Conservation (phyloP, 1,284 basidiomycete species). For the Sparassis latifolia region DNA sequence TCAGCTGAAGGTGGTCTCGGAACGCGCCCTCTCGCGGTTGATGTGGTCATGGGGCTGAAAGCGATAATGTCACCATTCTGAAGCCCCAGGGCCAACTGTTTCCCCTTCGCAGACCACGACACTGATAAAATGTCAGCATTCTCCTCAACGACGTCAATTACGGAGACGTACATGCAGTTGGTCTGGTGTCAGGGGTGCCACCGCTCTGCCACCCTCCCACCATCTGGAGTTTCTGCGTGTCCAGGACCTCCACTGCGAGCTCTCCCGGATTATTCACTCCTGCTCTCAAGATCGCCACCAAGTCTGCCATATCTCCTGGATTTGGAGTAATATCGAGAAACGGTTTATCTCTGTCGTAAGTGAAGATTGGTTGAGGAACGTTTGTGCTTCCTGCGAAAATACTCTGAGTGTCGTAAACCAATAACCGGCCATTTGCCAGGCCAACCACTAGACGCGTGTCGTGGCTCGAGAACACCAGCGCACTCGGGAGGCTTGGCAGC, state of each 20-base stretch:
- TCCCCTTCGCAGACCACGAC: conserved; percentile 84
- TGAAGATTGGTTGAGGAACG: conserved; percentile 41
- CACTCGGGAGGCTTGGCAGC: conserved; percentile 40
- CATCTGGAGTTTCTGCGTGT: conserved; percentile 42
- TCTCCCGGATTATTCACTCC: conserved; percentile 29
- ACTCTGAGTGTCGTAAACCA: conserved; percentile 47
- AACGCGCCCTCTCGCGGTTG: conserved; percentile 51
- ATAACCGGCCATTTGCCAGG: conserved; percentile 48
- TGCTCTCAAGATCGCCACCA: conserved; percentile 54
- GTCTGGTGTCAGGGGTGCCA: conserved; percentile 40
- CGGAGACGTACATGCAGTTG: conserved; percentile 31
- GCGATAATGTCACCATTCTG: conserved; percentile 68
- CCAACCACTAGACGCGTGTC: conserved; percentile 58
- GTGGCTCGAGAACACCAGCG: conserved; percentile 48
- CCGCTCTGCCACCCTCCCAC: conserved; percentile 58
- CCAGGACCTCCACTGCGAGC: conserved; percentile 48
- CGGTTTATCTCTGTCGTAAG: conserved; percentile 34
- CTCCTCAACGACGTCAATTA: neutral
- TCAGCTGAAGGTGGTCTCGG: conserved; percentile 45
- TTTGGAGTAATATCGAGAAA: conserved; percentile 56
- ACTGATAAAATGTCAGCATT: conserved; percentile 34
- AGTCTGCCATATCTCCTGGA: conserved; percentile 53
- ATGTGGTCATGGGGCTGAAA: conserved; percentile 53
- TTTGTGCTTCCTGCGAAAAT: conserved; percentile 39
- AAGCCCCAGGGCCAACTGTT: conserved; percentile 75